Evolutionary conservation across 768 basidiomycete genomes (phyloP).

Genomic region (Paxillus rubicundulus): DNA sequence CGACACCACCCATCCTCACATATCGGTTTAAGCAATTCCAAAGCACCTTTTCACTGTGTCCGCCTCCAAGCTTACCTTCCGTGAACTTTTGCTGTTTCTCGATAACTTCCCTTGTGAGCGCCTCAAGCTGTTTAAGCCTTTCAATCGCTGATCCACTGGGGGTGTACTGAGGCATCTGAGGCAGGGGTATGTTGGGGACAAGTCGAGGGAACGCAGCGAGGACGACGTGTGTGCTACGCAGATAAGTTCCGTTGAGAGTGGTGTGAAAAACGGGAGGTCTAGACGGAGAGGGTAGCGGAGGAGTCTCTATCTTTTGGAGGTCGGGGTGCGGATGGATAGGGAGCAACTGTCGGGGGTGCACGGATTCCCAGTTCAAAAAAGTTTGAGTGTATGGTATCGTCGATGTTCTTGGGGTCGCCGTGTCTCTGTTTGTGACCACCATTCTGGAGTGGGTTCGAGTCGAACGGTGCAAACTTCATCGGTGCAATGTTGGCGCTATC

Average conservation of each 20-base stretch:
- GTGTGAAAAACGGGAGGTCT: slow-evolving; percentile 21
- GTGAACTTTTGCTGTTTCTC: slow-evolving; percentile 13
- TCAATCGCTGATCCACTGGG: background rate
- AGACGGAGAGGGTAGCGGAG: slow-evolving; percentile 19
- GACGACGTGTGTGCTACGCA: slow-evolving; percentile 29
- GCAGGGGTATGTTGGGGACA: slow-evolving; percentile 22
- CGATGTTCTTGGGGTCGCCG: slow-evolving; percentile 3
- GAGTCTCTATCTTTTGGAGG: slow-evolving; percentile 3
- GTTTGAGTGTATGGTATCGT: slow-evolving; percentile 19
- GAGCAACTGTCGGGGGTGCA: slow-evolving; percentile 22
- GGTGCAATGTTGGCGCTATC: too few species aligned
- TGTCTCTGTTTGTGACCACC: background rate
- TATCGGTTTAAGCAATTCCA: slow-evolving; percentile 79
- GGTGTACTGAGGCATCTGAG: slow-evolving; percentile 14
- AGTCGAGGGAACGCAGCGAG: slow-evolving; percentile 29
- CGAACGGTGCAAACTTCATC: too few species aligned
- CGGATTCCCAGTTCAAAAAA: slow-evolving; percentile 14
- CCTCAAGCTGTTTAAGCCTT: slow-evolving; percentile 9
- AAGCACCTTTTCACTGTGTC: slow-evolving; percentile 36
- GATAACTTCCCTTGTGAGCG: slow-evolving; percentile 18
- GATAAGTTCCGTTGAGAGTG: slow-evolving; percentile 14
- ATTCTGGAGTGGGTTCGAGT: too few species aligned
- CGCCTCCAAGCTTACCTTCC: slow-evolving; percentile 14
- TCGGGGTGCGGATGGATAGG: slow-evolving; percentile 13
- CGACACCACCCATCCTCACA: slow-evolving; percentile 33